A percentile compares a stretch with the other conserved stretches of the same genome.
phyloP scores from a whole-genome alignment of 2,329 filamentous ascomycete genomes.

The Colletotrichum sp. region DNA sequence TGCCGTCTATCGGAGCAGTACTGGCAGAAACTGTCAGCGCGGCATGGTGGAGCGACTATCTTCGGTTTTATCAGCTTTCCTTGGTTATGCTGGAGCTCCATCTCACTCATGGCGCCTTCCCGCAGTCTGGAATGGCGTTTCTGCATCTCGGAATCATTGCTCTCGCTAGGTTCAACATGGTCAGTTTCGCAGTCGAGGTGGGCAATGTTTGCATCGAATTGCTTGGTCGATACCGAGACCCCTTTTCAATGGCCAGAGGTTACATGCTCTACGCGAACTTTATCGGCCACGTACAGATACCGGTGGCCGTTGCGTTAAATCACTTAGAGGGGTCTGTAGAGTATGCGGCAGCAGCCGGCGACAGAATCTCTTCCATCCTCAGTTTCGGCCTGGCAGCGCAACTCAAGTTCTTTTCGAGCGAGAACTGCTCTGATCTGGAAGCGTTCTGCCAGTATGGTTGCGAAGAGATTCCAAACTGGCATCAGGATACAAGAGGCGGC shows the following conservation, averaged over 20 bases:
- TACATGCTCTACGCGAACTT: conserved; percentile 74
- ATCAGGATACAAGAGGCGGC: conserved; percentile 73
- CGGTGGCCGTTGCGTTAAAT: conserved; percentile 61
- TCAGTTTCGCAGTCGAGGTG: conserved; percentile 69
- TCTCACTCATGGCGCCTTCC: conserved; percentile 66
- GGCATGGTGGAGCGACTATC: conserved; percentile 74
- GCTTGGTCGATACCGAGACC: conserved; percentile 66
- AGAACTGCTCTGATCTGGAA: conserved; percentile 73
- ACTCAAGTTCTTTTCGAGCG: conserved; percentile 72
- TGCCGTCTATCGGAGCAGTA: conserved; percentile 71
- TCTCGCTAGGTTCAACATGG: conserved; percentile 73
- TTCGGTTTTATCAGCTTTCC: conserved; percentile 75
- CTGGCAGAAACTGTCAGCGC: conserved; percentile 72
- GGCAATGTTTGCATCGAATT: conserved; percentile 67
- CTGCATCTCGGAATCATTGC: conserved; percentile 72
- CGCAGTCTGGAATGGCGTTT: conserved; percentile 73
- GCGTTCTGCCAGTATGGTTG: conserved; percentile 74
- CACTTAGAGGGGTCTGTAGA: conserved; percentile 72
- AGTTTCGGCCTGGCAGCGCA: conserved; percentile 72
- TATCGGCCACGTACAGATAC: conserved; percentile 71
- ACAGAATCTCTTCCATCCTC: conserved; percentile 74
- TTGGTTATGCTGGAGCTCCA: conserved; percentile 72
- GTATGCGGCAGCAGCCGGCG: conserved; percentile 68
- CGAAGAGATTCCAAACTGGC: conserved; percentile 76
- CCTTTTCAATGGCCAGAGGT: conserved; percentile 70